Base-by-base conservation (phyloP, 768 basidiomycete genomes). In the Mycena alexandri region DNA sequence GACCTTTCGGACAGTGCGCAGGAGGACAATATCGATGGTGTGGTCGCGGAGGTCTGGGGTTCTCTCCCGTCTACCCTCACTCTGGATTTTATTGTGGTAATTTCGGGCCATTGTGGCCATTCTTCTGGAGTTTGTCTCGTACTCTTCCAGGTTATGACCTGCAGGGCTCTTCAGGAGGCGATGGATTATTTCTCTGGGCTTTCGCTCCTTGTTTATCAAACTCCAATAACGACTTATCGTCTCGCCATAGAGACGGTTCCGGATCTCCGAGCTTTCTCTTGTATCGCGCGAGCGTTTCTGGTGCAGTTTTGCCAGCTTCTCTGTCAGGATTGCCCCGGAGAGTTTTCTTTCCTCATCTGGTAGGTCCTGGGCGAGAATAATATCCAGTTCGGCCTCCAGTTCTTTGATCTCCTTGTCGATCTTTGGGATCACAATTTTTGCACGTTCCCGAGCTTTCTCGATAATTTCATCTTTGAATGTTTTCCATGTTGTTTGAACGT, bases 351-450 rank as follows among this genome's bases (percentile, higher is more conserved):
- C 46, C 7, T 47, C 46, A 10, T 47, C 46, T 3, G 46, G 2
- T 2, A 38, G 4, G 2, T 38, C 9, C 9, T 38, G 38, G 38
- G 38, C 21, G 1, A 54, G 7, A 5, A 54, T 21, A 3, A 5
- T 9, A 0, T 54, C 34, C 3, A 54, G n/a, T 24, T 51, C 21
- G 2, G 1, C 6, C 11, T 64, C 63, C 0, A 56, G n/a, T 5
- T 57, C 55, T 2, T 9, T 36, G 17, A 64, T 64, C 17, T 64
- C 54, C n/a, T 24, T 36, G 17, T 14, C 29, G 14, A 38, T 19
- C 25, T 19, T 29, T 3, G 63, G 55, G 13, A 64, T 44, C 2
- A 48, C 14, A 14, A 57, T 47, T 42, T 64, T 64, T 3, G 54
- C 53, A 2, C 53, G 21, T 41, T 54, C 62, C 12, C 62, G 25